A percentile compares a stretch with the other conserved stretches of the same genome.
Evolutionary conservation across 2,329 filamentous ascomycete species (phyloP).

Genomic region (Epichloe sylvatica): DNA sequence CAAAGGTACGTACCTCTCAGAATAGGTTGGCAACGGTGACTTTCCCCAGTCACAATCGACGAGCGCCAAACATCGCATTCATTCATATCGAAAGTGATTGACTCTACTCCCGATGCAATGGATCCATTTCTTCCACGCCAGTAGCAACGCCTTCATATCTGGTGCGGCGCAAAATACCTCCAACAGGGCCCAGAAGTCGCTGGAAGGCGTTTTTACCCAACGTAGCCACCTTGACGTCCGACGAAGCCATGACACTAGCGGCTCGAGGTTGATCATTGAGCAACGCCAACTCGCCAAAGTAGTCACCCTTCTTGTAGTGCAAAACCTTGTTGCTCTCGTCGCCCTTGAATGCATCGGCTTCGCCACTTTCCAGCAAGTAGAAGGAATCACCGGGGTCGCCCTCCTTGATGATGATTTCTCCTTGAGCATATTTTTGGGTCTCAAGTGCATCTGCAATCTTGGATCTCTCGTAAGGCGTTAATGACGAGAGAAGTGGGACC

Average conservation of each 20-base stretch:
- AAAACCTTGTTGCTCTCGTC: conserved; percentile 58
- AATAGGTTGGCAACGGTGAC: not conserved
- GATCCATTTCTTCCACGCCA: conserved; percentile 54
- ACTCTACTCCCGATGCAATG: conserved; percentile 32
- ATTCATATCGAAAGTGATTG: not conserved
- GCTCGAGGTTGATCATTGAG: conserved; percentile 88
- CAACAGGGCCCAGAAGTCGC: conserved; percentile 78
- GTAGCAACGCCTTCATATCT: conserved; percentile 46
- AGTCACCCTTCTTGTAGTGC: conserved; percentile 80
- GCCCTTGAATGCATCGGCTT: conserved; percentile 77
- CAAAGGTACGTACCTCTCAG: not conserved
- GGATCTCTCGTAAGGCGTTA: conserved; percentile 85
- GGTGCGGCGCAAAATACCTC: conserved; percentile 82
- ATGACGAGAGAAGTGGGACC: conserved; percentile 67
- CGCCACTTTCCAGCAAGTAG: conserved; percentile 76
- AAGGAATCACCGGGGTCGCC: conserved; percentile 87
- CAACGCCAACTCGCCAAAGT: conserved; percentile 89
- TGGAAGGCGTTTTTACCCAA: conserved; percentile 93
- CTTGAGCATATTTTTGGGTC: conserved; percentile 69
- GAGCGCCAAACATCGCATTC: not conserved
- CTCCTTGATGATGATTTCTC: conserved; percentile 75
- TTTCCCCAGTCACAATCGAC: not conserved
- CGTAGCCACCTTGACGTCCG: conserved; percentile 83
- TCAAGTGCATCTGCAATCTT: conserved; percentile 97
- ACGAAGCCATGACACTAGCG: conserved; percentile 70